Conservation (phyloP, 257 asterid species). For the Scutellaria galericulata region DNA sequence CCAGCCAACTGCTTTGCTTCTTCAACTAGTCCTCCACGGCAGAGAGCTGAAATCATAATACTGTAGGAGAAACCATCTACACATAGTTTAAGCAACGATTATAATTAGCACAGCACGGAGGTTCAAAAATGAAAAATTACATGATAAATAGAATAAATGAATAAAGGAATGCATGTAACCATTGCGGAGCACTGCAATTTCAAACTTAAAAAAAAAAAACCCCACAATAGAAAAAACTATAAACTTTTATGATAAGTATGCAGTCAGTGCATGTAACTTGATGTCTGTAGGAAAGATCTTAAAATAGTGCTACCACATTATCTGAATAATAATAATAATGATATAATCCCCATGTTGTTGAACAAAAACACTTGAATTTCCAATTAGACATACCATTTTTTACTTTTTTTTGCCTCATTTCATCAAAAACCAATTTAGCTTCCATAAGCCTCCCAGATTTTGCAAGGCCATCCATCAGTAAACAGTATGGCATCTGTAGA, state of each 20-base stretch:
- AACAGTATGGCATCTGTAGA: conserved; percentile 90
- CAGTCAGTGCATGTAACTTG: background rate
- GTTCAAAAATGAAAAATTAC: conserved; percentile 19
- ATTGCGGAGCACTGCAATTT: conserved; percentile 1
- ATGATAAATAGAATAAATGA: background rate
- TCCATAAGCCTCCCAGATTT: conserved; percentile 77
- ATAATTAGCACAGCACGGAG: conserved; percentile 31
- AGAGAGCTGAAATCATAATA: conserved; percentile 92
- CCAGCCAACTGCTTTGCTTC: conserved; percentile 87
- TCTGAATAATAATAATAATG: background rate
- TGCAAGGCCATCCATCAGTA: conserved; percentile 93
- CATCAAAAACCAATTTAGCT: conserved; percentile 84
- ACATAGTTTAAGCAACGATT: conserved; percentile 36
- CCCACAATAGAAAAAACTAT: background rate
- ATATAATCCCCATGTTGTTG: conserved; percentile 5
- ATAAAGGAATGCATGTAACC: conserved; percentile 13
- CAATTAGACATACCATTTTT: conserved; percentile 63
- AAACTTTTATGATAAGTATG: background rate
- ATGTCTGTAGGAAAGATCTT: background rate
- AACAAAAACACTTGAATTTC: conserved; percentile 14
- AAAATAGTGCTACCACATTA: conserved; percentile 2
- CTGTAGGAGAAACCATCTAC: conserved; percentile 95
- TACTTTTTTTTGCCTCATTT: conserved; percentile 74
- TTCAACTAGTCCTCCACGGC: conserved; percentile 73
- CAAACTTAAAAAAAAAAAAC: conserved; percentile 13